A percentile compares a stretch with the other conserved stretches of the same genome.
phyloP scores from a whole-genome alignment of 441 rosid genomes.

The Oxalis stricta region DNA sequence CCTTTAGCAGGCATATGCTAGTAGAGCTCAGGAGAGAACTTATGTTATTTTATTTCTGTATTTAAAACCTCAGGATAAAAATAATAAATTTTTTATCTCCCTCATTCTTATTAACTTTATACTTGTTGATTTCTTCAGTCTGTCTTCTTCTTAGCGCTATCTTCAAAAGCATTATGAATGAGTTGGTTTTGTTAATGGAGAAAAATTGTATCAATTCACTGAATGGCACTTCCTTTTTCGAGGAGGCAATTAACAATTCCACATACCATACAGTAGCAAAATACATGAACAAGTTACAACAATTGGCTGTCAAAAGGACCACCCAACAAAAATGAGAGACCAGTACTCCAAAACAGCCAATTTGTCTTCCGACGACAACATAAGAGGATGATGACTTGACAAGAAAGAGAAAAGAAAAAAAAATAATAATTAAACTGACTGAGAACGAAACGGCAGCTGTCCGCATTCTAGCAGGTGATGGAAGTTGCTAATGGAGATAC shows the following conservation, averaged over 20 bases:
- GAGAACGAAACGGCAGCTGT: neutral
- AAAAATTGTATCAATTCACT: constrained; percentile 14
- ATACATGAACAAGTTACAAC: constrained; percentile 19
- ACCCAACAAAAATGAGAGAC: constrained; percentile 9
- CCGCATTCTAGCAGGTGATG: constrained; percentile 34
- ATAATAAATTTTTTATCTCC: no score
- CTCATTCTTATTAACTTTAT: no score
- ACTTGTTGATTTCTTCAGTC: no score
- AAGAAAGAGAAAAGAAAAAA: neutral
- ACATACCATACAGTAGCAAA: constrained; percentile 17
- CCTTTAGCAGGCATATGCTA: no score
- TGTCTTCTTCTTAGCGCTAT: no score
- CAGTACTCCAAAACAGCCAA: constrained; percentile 11
- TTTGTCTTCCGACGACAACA: constrained; percentile 4
- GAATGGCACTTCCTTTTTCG: constrained; percentile 17
- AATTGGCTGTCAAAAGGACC: constrained; percentile 19
- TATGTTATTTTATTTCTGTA: no score
- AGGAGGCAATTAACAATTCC: constrained; percentile 12
- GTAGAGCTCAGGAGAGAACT: no score
- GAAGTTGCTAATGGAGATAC: constrained; percentile 54
- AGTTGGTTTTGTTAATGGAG: neutral
- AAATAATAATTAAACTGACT: no score
- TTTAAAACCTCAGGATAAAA: no score
- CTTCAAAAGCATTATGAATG: no score
- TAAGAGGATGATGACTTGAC: neutral